Conservation (phyloP, 2,329 filamentous ascomycete genomes). For the Hymenoscyphus fructigenus region DNA sequence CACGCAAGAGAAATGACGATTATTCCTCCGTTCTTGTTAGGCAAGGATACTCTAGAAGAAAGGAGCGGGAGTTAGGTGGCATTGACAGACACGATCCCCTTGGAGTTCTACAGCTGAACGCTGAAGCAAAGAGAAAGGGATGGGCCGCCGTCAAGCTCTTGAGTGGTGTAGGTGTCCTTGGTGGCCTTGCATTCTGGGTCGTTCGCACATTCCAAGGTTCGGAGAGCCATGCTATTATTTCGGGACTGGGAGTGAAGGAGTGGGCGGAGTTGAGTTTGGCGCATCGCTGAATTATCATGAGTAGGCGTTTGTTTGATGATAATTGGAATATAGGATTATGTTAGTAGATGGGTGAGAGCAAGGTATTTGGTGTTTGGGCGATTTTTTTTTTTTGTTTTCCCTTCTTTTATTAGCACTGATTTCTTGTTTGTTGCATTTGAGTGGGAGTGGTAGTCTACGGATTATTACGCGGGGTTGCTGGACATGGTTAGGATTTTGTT, state of each 20-base stretch:
- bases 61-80: constrained; percentile 12
- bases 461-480: not conserved
- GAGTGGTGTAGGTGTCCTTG: constrained; percentile 71
- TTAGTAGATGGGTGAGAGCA: not conserved
- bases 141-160: constrained; percentile 71
- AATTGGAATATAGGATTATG: not conserved
- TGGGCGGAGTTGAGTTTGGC: constrained; percentile 26
- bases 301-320: not conserved
- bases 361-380: not conserved
- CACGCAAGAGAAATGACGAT: constrained; percentile 23
- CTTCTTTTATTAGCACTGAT: not conserved
- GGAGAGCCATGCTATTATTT: constrained; percentile 18
- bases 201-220: constrained; percentile 33
- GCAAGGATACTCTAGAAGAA: constrained; percentile 22
- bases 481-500: not conserved
- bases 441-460: not conserved
- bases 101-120: constrained; percentile 69
- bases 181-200: constrained; percentile 68
- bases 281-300: not conserved
- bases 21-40: constrained; percentile 26
- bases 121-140: constrained; percentile 62
- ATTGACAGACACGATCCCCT: constrained; percentile 66
- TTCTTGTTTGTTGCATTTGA: not conserved
- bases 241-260: constrained; percentile 24
- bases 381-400: not conserved